phyloP scores from a whole-genome alignment of 345 rosid species.

The Ailanthus altissimus region DNA sequence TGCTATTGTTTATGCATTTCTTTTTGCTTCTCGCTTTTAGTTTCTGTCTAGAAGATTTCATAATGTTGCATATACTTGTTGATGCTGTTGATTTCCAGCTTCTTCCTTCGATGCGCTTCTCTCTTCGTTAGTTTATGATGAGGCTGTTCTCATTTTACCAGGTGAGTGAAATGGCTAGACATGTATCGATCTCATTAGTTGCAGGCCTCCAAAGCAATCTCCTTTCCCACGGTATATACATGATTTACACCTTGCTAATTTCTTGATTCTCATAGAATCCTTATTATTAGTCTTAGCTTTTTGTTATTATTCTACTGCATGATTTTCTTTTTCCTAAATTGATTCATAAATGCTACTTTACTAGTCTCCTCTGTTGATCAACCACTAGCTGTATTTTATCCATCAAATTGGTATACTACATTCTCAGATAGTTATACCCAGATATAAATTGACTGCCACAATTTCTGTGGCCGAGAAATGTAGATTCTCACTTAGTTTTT shows the following conservation, averaged over 20 bases:
- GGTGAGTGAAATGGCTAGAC: slow-evolving; percentile 78
- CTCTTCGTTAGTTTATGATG: slow-evolving; percentile 13
- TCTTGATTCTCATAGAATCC: background rate
- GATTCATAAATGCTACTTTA: background rate
- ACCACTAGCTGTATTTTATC: background rate
- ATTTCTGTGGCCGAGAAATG: background rate
- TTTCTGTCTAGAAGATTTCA: background rate
- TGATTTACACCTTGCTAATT: slow-evolving; percentile 9
- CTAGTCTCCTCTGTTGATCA: background rate
- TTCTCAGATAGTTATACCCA: background rate
- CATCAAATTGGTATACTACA: background rate
- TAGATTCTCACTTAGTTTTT: background rate
- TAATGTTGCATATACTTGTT: background rate
- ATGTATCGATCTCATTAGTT: slow-evolving; percentile 57
- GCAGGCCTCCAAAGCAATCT: slow-evolving; percentile 67
- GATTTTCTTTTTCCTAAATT: background rate
- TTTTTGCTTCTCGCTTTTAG: background rate
- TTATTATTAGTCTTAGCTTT: background rate
- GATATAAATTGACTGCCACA: background rate
- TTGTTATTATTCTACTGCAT: background rate
- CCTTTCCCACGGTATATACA: slow-evolving; percentile 67
- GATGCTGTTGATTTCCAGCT: background rate
- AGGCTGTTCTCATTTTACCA: slow-evolving; percentile 30
- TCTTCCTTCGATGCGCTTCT: background rate
- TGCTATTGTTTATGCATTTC: background rate